phyloP scores from a whole-genome alignment of 1,139 yeast genomes.

The Nadsonia commutata region DNA sequence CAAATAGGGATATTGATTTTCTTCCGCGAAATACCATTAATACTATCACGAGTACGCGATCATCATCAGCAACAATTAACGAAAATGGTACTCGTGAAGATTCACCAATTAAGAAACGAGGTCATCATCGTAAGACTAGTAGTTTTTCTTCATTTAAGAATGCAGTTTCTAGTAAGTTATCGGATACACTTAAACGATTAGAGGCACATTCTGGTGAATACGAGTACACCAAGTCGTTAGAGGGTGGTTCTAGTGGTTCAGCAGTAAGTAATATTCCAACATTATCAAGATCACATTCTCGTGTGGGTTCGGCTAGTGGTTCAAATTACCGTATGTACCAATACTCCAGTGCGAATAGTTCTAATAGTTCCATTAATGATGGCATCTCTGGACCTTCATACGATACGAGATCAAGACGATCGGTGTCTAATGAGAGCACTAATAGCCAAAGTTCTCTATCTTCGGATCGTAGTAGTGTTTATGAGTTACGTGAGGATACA shows the following conservation, averaged over 20 bases:
- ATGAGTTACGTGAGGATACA: not conserved
- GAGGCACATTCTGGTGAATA: no score
- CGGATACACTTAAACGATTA: not conserved
- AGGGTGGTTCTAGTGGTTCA: no score
- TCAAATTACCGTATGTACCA: no score
- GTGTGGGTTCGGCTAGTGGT: no score
- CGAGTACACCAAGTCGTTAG: no score
- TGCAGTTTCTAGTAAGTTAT: constrained; percentile 1
- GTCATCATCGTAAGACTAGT: constrained; percentile 5
- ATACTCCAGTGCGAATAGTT: no score
- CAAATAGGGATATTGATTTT: not conserved
- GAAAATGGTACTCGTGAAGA: constrained; percentile 5
- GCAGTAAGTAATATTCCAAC: no score
- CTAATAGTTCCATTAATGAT: not conserved
- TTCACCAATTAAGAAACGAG: constrained; percentile 5
- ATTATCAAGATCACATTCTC: no score
- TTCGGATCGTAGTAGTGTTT: not conserved
- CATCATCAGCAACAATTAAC: not conserved
- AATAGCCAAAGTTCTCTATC: not conserved
- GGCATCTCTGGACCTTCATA: not conserved
- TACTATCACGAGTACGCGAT: not conserved
- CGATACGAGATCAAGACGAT: not conserved
- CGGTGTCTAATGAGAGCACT: not conserved
- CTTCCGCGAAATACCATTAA: not conserved
- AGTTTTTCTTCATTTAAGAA: constrained; percentile 4